Evolutionary conservation across 805 yeast genomes (phyloP), one percentile per base, ranked within the genome.

Genomic region (Barnettozyma populi): DNA sequence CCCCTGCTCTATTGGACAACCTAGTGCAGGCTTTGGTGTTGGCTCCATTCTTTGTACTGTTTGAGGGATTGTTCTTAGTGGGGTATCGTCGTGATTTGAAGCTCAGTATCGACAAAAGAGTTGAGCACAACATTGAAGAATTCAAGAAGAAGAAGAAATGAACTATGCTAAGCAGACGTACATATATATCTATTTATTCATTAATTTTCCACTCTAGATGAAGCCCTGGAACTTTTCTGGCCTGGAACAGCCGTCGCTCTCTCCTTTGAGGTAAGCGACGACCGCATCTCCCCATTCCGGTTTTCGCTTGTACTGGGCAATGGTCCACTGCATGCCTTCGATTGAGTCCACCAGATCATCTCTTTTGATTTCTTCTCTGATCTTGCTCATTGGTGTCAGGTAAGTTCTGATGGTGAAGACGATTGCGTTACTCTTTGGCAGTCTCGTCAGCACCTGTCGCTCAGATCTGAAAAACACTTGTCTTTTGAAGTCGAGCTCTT

Each of bases 21-120:
- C 69, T 89, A 40, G 68, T 83, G 5, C 97, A 90, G 61, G 94
- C 97, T 5, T 63, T 92, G 18, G 89, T 92, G 0, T 70, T 90
- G 52, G 98, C 98, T 1, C 98, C 98, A 1, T 89, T 79, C 60
- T 90, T 92, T 62, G 95, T 90, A 4, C 69, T 82, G 13, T 87
- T 82, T 63, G 98, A 94, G 63, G 59, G 84, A 3, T 73, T 86
- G 13, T 87, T 88, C 57, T 63, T 68, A 47, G 56, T 81, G n/a
- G 97, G 97, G 0, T 76, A 68, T 58, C 72, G 79, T 55, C 60
- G 43, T 57, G 69, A 56, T 80, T 79, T 31, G 75, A 74, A 57
- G 46, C 21, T 45, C 41, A 39, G 61, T 49, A 41, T 61, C 57
- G 57, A 68, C 66, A 51, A 60, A 57, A 51, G 69, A 61, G 63